Conservation (phyloP, 2,329 filamentous ascomycete species). For the Alternaria sp. region DNA sequence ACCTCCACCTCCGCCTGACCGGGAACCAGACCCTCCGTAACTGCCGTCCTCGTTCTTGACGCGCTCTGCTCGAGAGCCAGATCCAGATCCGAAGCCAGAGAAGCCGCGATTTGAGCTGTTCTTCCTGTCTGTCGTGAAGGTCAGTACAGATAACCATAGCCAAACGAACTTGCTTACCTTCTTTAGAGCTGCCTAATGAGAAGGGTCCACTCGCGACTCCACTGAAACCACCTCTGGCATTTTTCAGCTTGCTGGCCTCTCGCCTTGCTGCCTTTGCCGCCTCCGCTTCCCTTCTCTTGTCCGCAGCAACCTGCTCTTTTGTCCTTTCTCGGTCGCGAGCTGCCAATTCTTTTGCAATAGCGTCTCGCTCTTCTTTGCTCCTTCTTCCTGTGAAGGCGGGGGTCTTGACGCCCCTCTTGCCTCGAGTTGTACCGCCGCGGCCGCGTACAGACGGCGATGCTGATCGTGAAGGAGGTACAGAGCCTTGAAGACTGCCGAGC, state of each 20-base stretch:
- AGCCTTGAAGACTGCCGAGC: slow-evolving; percentile 40
- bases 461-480: slow-evolving; percentile 41
- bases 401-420: slow-evolving; percentile 43
- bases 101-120: slow-evolving; percentile 27
- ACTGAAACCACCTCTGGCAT: slow-evolving; percentile 55
- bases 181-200: slow-evolving; percentile 42
- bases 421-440: slow-evolving; percentile 35
- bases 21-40: slow-evolving; percentile 24
- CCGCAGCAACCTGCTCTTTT: slow-evolving; percentile 45
- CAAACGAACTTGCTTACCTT: slow-evolving; percentile 29
- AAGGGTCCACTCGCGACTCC: slow-evolving; percentile 55
- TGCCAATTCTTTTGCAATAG: slow-evolving; percentile 52
- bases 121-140: slow-evolving; percentile 31
- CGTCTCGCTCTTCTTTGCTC: slow-evolving; percentile 56
- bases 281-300: slow-evolving; percentile 33
- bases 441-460: slow-evolving; percentile 41
- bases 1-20: slow-evolving; percentile 22
- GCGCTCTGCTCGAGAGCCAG: slow-evolving; percentile 41
- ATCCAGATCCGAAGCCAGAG: slow-evolving; percentile 37
- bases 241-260: slow-evolving; percentile 39
- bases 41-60: slow-evolving; percentile 47
- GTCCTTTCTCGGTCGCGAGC: slow-evolving; percentile 52
- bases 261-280: slow-evolving; percentile 31
- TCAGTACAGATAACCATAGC: slow-evolving; percentile 10
- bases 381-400: slow-evolving; percentile 57